Evolutionary conservation across 257 asterid species (phyloP).

Genomic region (Solanum chmielewskii): DNA sequence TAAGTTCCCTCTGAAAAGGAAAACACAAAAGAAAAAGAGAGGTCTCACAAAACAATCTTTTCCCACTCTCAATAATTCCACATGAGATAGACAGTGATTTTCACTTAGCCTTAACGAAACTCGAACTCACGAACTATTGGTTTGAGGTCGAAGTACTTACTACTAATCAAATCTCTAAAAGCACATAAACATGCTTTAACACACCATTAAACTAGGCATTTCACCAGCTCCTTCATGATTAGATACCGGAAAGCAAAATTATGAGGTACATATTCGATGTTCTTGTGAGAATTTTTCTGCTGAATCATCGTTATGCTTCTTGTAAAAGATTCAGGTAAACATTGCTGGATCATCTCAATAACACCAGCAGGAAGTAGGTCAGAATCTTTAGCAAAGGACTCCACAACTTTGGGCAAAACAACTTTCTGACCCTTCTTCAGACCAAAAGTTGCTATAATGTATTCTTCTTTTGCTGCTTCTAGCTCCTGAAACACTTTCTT

Average conservation of each 20-base stretch:
- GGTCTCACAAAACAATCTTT: neutral
- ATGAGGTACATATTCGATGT: slow-evolving; percentile 79
- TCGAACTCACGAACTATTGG: neutral
- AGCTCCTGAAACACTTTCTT: slow-evolving; percentile 61
- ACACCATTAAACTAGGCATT: slow-evolving; percentile 17
- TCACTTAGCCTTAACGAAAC: neutral
- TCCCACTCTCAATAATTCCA: neutral
- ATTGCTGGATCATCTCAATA: slow-evolving; percentile 55
- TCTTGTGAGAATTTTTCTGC: slow-evolving; percentile 43
- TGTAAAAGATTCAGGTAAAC: slow-evolving; percentile 52
- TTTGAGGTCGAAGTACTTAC: neutral
- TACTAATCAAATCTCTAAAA: neutral
- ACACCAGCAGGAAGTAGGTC: slow-evolving; percentile 44
- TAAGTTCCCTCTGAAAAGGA: neutral
- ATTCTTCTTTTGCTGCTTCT: slow-evolving; percentile 86
- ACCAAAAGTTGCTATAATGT: slow-evolving; percentile 83
- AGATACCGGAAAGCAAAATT: slow-evolving; percentile 65
- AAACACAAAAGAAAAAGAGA: neutral
- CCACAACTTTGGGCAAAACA: slow-evolving; percentile 58
- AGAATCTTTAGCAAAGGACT: slow-evolving; percentile 65
- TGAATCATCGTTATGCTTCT: slow-evolving; percentile 54
- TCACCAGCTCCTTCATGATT: slow-evolving; percentile 55
- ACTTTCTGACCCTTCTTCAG: slow-evolving; percentile 60
- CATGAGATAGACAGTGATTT: neutral
- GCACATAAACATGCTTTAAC: neutral